Conservation (phyloP, 495 filamentous ascomycete species). For the Poronia punctata region DNA sequence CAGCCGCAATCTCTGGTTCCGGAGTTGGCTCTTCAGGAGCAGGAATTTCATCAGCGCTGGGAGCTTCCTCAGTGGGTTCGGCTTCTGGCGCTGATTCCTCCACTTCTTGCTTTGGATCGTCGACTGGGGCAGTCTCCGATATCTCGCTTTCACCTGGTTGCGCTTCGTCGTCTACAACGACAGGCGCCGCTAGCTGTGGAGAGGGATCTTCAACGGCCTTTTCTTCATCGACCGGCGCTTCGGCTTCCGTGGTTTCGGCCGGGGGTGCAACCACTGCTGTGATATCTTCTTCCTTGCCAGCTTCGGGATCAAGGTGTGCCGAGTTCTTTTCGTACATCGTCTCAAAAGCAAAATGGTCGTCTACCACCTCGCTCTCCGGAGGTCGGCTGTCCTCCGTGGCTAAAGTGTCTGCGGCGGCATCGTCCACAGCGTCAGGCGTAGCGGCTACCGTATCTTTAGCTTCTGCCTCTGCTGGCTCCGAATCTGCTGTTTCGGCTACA, state of each 20-base stretch:
- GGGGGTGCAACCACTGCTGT: background rate
- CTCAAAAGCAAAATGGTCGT: slow-evolving; percentile 5
- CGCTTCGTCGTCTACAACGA: background rate
- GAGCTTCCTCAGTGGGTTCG: too few relatives aligned
- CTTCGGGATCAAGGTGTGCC: background rate
- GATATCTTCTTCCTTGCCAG: background rate
- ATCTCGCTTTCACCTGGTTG: background rate
- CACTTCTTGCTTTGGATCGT: background rate
- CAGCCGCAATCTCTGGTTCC: slow-evolving; percentile 1
- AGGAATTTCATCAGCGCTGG: too few relatives aligned
- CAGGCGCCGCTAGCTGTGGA: slow-evolving; percentile 1
- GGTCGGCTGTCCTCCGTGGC: background rate
- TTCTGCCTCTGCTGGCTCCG: background rate
- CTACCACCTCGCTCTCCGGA: slow-evolving; percentile 2
- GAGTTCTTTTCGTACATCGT: background rate
- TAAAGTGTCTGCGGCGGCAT: background rate
- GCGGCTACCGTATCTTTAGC: background rate
- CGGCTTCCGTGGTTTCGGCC: background rate
- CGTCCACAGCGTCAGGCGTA: background rate
- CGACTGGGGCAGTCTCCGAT: background rate
- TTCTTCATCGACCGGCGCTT: background rate
- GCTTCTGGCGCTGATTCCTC: background rate
- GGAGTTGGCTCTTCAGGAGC: background rate
- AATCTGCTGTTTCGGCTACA: background rate
- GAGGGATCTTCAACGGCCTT: background rate